These are phyloP conservation scores for Tetrapisispora fleetii DNA, from an alignment of 805 yeast species.

Conservation along the genomic window DNA sequence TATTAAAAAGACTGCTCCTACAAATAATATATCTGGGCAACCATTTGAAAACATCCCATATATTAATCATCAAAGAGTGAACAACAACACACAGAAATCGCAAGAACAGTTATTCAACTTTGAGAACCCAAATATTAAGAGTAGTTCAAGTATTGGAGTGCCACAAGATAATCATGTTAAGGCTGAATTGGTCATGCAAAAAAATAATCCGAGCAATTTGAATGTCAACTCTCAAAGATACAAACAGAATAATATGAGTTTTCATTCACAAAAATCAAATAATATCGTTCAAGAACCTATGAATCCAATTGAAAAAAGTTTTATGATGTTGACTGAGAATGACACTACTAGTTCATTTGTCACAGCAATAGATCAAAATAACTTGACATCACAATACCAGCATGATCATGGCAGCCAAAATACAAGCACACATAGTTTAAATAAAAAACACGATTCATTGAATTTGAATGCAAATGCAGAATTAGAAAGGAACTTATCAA, in stretches of 20 bases:
- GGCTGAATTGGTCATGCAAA: background rate
- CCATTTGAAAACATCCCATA: background rate
- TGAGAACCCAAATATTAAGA: slow-evolving; percentile 1
- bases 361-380: background rate
- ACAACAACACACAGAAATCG: background rate
- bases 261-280: background rate
- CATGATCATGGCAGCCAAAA: background rate
- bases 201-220: background rate
- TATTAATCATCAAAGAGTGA: background rate
- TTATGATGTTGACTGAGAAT: slow-evolving; percentile 24
- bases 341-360: slow-evolving; percentile 8
- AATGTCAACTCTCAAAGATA: background rate
- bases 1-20: background rate
- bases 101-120: slow-evolving; percentile 4
- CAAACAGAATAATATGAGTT: background rate
- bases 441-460: slow-evolving; percentile 7
- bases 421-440: background rate
- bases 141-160: background rate
- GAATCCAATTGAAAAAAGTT: slow-evolving; percentile 26
- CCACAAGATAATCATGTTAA: background rate
- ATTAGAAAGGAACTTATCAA: slow-evolving; percentile 6
- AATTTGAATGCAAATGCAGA: slow-evolving; percentile 15
- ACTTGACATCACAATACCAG: background rate
- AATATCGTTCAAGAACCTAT: slow-evolving; percentile 2
- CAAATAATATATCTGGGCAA: background rate